Evolutionary conservation across 139 green algal genomes (phyloP).

Genomic region (Chlorella sp.): DNA sequence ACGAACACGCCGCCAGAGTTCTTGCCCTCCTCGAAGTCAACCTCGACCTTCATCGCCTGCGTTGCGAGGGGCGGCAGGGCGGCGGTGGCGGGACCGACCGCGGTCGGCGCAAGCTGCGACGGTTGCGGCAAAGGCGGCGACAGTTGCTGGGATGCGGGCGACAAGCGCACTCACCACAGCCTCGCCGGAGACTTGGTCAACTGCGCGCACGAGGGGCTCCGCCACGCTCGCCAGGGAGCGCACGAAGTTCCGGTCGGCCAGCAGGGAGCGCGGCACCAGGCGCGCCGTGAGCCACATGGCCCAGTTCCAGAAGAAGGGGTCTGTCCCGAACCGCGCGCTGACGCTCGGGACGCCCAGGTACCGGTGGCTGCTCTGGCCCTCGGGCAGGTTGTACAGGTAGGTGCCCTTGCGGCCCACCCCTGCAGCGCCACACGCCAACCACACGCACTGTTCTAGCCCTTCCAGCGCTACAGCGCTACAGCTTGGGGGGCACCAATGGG

Average conservation of each 20-base stretch:
- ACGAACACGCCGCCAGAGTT: slow-evolving; percentile 71
- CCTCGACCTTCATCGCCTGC: slow-evolving; percentile 81
- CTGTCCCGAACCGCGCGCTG: slow-evolving; percentile 90
- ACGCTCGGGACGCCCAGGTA: slow-evolving; percentile 69
- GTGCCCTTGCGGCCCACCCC: slow-evolving; percentile 41
- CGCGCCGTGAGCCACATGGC: slow-evolving; percentile 78
- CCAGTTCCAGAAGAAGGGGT: slow-evolving; percentile 89
- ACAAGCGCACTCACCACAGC: slow-evolving; percentile 57
- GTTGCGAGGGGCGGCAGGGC: too few species aligned
- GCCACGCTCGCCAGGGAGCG: slow-evolving; percentile 44
- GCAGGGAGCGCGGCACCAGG: slow-evolving; percentile 44
- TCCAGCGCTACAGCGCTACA: too few species aligned
- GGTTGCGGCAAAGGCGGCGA: too few species aligned
- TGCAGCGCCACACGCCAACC: slow-evolving; percentile 7
- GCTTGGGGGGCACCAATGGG: too few species aligned
- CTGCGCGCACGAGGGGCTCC: slow-evolving; percentile 61
- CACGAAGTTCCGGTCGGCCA: slow-evolving; percentile 38
- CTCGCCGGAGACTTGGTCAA: slow-evolving; percentile 80
- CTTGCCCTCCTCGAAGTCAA: slow-evolving; percentile 77
- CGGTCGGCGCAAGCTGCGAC: too few species aligned
- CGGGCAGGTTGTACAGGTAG: slow-evolving; percentile 87
- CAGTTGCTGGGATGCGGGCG: too few species aligned
- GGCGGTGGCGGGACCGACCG: too few species aligned
- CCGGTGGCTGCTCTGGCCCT: slow-evolving; percentile 61
- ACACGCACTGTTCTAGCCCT: too few species aligned